Conservation (phyloP, 352 stramenopile genomes). For the Pelagophyceae sp. region DNA sequence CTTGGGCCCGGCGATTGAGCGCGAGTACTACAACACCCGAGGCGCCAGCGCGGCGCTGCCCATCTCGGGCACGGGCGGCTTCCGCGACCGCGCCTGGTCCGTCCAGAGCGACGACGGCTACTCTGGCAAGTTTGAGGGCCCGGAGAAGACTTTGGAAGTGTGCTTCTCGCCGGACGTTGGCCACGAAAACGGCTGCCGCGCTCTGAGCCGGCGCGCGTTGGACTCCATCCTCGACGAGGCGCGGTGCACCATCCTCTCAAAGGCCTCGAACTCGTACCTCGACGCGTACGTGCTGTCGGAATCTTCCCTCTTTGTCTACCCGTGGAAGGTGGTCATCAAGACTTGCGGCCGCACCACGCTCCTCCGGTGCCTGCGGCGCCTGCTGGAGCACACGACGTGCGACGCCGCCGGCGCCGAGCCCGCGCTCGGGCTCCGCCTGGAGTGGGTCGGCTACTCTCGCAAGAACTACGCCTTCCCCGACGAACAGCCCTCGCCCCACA, state of each 20-base stretch:
- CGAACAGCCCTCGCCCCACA: conserved; percentile 92
- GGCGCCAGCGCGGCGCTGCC: no score
- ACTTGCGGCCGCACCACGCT: conserved; percentile 98
- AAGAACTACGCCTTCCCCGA: conserved; percentile 99
- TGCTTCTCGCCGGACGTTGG: conserved; percentile 59
- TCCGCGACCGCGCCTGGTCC: no score
- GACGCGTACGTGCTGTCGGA: conserved; percentile 76
- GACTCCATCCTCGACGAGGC: conserved; percentile 85
- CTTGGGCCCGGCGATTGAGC: no score
- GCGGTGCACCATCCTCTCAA: conserved; percentile 91
- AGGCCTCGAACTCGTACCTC: conserved; percentile 88
- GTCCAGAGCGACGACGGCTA: not conserved
- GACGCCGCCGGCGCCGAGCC: not conserved
- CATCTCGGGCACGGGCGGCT: no score
- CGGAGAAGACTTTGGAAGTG: conserved; percentile 80
- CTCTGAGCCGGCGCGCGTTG: conserved; percentile 68
- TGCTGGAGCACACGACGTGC: conserved; percentile 53
- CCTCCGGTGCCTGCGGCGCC: conserved; percentile 73
- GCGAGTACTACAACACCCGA: not conserved
- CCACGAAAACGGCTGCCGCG: conserved; percentile 71
- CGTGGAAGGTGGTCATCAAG: conserved; percentile 97
- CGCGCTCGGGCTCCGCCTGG: conserved; percentile 80
- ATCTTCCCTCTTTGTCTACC: conserved; percentile 96
- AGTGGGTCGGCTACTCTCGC: conserved; percentile 95
- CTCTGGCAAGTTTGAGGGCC: conserved; percentile 79